Evolutionary conservation across 108 stramenopile species (phyloP).

Genomic region (Pseudonitzschia pungens): DNA sequence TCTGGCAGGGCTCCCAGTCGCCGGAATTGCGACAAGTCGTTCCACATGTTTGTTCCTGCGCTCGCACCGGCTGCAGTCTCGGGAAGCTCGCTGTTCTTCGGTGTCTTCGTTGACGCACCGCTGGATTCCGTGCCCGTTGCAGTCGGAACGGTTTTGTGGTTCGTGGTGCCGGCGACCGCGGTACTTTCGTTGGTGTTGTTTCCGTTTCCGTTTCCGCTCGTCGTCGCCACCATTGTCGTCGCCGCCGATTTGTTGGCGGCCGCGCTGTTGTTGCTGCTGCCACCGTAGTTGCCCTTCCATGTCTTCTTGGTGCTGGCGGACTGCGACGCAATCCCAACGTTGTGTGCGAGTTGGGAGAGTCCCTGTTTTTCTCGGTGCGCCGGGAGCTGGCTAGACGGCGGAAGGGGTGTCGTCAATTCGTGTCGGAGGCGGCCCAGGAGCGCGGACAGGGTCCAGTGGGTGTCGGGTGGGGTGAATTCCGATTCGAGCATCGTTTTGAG

Average conservation of each 20-base stretch:
- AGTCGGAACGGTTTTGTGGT: too few species aligned
- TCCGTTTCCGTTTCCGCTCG: background rate
- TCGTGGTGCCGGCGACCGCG: background rate
- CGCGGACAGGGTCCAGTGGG: slow-evolving; percentile 72
- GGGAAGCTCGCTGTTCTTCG: background rate
- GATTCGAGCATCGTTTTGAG: slow-evolving; percentile 54
- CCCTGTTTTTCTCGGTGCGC: slow-evolving; percentile 17
- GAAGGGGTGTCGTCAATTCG: slow-evolving; percentile 66
- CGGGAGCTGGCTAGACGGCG: slow-evolving; percentile 45
- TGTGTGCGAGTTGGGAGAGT: slow-evolving; percentile 9
- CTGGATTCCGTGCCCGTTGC: background rate
- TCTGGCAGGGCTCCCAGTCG: slow-evolving; percentile 17
- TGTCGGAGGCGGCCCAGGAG: slow-evolving; percentile 77
- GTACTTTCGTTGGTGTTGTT: slow-evolving; percentile 5
- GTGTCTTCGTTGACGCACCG: background rate
- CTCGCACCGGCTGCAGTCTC: background rate
- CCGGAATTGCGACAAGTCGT: background rate
- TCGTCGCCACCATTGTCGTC: background rate
- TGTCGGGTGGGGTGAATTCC: slow-evolving; percentile 71
- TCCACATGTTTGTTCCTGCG: too few species aligned
- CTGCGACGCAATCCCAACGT: background rate
- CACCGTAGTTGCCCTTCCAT: slow-evolving; percentile 16
- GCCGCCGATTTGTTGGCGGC: background rate
- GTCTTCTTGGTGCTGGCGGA: slow-evolving; percentile 23
- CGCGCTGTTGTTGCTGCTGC: background rate